Percentiles rank a stretch among this genome's conserved stretches.
phyloP scores from a whole-genome alignment of 2,329 filamentous ascomycete species.

The Fusarium xyrophilum region DNA sequence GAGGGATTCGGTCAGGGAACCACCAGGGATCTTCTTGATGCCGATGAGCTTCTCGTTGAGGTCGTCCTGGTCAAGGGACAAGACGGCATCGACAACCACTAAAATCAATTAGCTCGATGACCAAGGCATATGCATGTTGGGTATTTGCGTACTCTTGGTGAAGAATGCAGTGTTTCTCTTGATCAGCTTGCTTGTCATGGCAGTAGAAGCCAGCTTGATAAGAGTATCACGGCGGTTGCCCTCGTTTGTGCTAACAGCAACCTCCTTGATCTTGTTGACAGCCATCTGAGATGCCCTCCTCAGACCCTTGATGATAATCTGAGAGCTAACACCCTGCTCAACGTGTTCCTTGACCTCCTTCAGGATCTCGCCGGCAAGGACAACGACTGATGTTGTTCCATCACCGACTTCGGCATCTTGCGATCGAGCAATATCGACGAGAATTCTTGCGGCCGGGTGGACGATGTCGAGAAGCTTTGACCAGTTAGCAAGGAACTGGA shows the following conservation, averaged over 20 bases:
- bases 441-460: conserved; percentile 94
- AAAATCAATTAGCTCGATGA: conserved; percentile 40
- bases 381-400: conserved; percentile 96
- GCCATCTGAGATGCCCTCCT: conserved; percentile 87
- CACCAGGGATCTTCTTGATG: conserved; percentile 97
- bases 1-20: conserved; percentile 92
- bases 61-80: conserved; percentile 94
- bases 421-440: conserved; percentile 97
- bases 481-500: conserved; percentile 8
- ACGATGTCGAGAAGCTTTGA: conserved; percentile 92
- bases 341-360: conserved; percentile 97
- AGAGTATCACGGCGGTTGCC: conserved; percentile 87
- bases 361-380: conserved; percentile 94
- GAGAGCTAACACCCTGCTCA: conserved; percentile 94
- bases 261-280: conserved; percentile 99
- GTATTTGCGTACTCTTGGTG: conserved; percentile 77
- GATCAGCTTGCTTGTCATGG: conserved; percentile 99
- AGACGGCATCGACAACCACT: conserved; percentile 98
- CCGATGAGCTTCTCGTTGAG: conserved; percentile 98
- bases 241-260: conserved; percentile 85
- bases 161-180: conserved; percentile 97
- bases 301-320: conserved; percentile 96
- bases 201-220: conserved; percentile 86
- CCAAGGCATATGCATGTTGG: not conserved
- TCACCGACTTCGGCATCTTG: conserved; percentile 99